Conservation (phyloP, 2,329 filamentous ascomycete genomes). For the Colletotrichum sidae region DNA sequence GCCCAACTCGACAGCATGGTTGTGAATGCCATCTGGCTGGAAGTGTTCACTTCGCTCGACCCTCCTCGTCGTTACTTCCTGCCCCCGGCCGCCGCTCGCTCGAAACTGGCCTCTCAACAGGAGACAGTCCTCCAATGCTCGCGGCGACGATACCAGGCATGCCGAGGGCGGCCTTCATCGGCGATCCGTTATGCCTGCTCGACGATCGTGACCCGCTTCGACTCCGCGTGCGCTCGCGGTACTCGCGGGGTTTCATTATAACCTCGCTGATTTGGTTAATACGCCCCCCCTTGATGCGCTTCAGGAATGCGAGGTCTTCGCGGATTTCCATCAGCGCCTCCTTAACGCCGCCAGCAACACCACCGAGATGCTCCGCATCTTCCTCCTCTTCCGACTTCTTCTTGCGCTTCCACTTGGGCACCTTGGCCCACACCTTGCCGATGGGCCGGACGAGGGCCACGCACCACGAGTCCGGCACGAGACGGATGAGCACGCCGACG, state of each 20-base stretch:
- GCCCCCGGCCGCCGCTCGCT: slow-evolving; percentile 13
- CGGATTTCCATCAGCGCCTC: slow-evolving; percentile 65
- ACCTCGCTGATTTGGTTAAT: slow-evolving; percentile 70
- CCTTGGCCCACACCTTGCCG: slow-evolving; percentile 34
- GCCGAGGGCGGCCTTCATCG: slow-evolving; percentile 38
- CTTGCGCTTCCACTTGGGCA: slow-evolving; percentile 37
- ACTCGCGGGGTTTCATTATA: slow-evolving; percentile 66
- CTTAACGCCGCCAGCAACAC: slow-evolving; percentile 51
- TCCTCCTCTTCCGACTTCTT: slow-evolving; percentile 39
- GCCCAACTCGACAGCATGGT: no score
- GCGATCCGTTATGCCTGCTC: slow-evolving; percentile 34
- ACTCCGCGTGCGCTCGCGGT: slow-evolving; percentile 35
- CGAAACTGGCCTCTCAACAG: slow-evolving; percentile 26
- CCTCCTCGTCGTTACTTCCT: slow-evolving; percentile 16
- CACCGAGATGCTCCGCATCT: slow-evolving; percentile 47
- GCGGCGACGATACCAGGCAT: slow-evolving; percentile 40
- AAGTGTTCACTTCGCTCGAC: slow-evolving; percentile 10
- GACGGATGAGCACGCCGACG: slow-evolving; percentile 72
- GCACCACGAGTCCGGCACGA: slow-evolving; percentile 44
- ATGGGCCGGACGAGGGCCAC: slow-evolving; percentile 39
- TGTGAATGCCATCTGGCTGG: no score
- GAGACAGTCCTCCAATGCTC: slow-evolving; percentile 38
- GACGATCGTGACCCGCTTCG: slow-evolving; percentile 38
- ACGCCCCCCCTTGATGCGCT: slow-evolving; percentile 70
- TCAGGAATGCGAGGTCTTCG: slow-evolving; percentile 71